These are phyloP conservation scores for Epichloe amarillans DNA, from an alignment of 2,329 filamentous ascomycete genomes.

Conservation along the genomic window DNA sequence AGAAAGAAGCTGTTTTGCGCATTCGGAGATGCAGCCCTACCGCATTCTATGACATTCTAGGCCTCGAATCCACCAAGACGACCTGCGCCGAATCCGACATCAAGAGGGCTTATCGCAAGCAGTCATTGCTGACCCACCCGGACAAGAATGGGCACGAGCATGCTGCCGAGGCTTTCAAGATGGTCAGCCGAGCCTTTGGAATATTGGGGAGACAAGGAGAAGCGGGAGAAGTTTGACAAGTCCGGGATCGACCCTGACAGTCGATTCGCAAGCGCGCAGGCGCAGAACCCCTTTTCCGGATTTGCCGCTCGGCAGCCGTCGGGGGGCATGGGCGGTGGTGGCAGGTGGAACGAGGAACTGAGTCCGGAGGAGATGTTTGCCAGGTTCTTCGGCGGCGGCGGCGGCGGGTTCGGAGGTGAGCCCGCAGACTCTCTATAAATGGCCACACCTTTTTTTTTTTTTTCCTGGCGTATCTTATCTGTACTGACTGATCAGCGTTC, in stretches of 20 bases:
- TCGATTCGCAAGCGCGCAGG: conserved; percentile 56
- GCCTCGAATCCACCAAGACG: conserved; percentile 49
- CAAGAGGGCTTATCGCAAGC: conserved; percentile 95
- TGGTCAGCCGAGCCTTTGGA: conserved; percentile 89
- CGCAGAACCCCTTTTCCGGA: conserved; percentile 46
- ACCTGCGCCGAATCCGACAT: conserved; percentile 71
- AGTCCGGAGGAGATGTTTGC: conserved; percentile 95
- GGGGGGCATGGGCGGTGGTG: conserved; percentile 34
- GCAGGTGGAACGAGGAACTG: conserved; percentile 80
- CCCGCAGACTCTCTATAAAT: background rate
- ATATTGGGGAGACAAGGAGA: conserved; percentile 86
- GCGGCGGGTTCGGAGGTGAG: conserved; percentile 44
- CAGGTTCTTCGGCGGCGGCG: conserved; percentile 82
- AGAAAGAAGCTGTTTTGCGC: conserved; percentile 81
- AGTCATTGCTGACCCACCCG: conserved; percentile 87
- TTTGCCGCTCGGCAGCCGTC: conserved; percentile 36
- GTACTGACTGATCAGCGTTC: conserved; percentile 36
- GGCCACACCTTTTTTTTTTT: background rate
- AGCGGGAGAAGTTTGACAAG: conserved; percentile 68
- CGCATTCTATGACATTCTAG: conserved; percentile 91
- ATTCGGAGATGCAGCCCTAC: conserved; percentile 75
- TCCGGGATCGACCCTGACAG: conserved; percentile 89
- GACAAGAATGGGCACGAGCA: conserved; percentile 97
- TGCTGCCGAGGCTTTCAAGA: conserved; percentile 96
- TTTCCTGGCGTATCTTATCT: too few species aligned